Conservation (phyloP, 768 basidiomycete genomes). For the Cystobasidium ongulense region DNA sequence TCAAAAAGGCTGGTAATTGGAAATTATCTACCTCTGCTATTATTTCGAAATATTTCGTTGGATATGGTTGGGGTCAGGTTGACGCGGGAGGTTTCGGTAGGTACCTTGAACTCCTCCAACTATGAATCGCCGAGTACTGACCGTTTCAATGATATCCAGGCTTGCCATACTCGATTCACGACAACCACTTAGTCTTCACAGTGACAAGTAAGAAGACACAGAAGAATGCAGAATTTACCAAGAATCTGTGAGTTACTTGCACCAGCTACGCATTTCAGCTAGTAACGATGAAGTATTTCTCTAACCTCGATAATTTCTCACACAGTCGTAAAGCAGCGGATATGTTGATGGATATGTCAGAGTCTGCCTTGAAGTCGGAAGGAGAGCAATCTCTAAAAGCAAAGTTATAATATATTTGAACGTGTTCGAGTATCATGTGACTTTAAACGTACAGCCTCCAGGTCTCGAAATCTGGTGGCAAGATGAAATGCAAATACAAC, state of each 20-base stretch:
- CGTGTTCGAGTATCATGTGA: not conserved
- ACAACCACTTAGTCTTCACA: constrained; percentile 38
- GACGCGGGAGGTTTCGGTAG: constrained; percentile 26
- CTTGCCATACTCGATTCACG: constrained; percentile 30
- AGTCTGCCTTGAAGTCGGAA: constrained; percentile 14
- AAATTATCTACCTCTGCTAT: constrained; percentile 85
- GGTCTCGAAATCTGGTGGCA: not conserved
- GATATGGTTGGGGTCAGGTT: constrained; percentile 96
- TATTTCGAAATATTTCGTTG: constrained; percentile 68
- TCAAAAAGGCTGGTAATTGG: constrained; percentile 69
- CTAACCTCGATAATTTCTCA: not conserved
- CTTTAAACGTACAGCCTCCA: not conserved
- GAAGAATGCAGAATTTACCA: constrained; percentile 27
- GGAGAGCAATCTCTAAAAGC: constrained; percentile 9
- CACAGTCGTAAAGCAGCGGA: constrained; percentile 36
- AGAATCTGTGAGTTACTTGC: constrained; percentile 27
- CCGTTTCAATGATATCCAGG: constrained; percentile 62
- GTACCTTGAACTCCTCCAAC: not conserved
- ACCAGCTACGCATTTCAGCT: not conserved
- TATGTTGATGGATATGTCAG: constrained; percentile 39
- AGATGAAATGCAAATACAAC: not conserved
- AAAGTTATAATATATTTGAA: constrained; percentile 26
- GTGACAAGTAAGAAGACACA: constrained; percentile 32
- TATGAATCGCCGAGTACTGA: constrained; percentile 65
- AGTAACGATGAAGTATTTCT: not conserved